Evolutionary conservation across 2,329 filamentous ascomycete genomes (phyloP), one percentile per base, ranked within the genome.

Genomic region (Sporothrix inflata): DNA sequence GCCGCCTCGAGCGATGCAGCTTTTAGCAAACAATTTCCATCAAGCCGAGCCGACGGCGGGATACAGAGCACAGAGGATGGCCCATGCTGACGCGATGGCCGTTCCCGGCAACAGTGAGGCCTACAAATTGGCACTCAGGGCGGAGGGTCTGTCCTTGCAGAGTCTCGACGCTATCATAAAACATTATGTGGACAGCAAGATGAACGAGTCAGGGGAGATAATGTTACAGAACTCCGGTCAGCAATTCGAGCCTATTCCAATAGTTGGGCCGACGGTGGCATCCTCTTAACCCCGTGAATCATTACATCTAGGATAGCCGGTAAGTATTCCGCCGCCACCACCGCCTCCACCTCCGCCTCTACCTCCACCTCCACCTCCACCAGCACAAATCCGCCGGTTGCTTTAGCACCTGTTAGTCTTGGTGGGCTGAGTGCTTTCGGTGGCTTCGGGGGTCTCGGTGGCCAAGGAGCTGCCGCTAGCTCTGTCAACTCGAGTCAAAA

Each of bases 401-500:
- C 30, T 60, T 60, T 60, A 38, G 8, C 27, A 60, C 55, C 55
- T 60, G 14, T 16, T 60, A 60, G 55, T 60, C 30, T 60, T 60
- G 55, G 55, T 55, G 24, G 51, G 51, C 51, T 55, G 24, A 55
- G 51, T 55, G 51, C 51, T 55, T 55, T 55, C 51, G 51, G 51
- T 55, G 53, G 53, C 27, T 60, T 60, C 53, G 27, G 53, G 53
- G 53, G 53, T 42, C 30, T 61, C 57, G 57, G 57, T 61, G 57
- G 57, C 34, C 57, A 61, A 61, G 57, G 30, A 61, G 34, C 57
- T 61, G 57, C 57, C 57, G 57, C 57, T 61, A 61, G 19, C 57
- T 61, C 57, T 61, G n/a, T 61, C 57, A 61, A 42, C 57, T 61
- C 57, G 57, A 61, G 57, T 42, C 34, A 61, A 61, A 61, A 61